A percentile compares a stretch with the other conserved stretches of the same genome.
These are phyloP conservation scores for Cicer yamashitae DNA, from an alignment of 306 rosid genomes.

Conservation along the genomic window DNA sequence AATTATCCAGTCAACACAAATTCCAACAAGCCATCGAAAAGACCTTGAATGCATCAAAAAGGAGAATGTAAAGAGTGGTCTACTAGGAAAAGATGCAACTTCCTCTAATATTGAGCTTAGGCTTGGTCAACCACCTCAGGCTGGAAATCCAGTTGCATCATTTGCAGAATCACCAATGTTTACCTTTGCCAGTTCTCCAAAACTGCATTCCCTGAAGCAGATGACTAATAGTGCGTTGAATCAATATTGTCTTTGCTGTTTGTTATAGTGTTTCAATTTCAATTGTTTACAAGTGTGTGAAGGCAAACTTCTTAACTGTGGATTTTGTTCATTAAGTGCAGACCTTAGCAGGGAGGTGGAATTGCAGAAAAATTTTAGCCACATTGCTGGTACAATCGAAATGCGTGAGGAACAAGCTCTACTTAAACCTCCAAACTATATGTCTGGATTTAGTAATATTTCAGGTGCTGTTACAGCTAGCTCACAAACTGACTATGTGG, in stretches of 20 bases:
- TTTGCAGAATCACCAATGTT: slow-evolving; percentile 50
- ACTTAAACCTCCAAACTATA: slow-evolving; percentile 47
- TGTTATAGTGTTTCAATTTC: slow-evolving; percentile 24
- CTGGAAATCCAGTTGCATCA: slow-evolving; percentile 51
- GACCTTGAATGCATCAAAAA: slow-evolving; percentile 50
- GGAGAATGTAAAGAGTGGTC: slow-evolving; percentile 42
- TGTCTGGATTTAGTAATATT: slow-evolving; percentile 46
- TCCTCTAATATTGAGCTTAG: slow-evolving; percentile 62
- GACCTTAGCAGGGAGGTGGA: slow-evolving; percentile 49
- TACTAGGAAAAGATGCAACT: slow-evolving; percentile 54
- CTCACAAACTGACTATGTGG: slow-evolving; percentile 43
- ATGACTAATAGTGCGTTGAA: slow-evolving; percentile 59
- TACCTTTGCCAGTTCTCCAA: slow-evolving; percentile 53
- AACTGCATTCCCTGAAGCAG: slow-evolving; percentile 50
- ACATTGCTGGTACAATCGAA: slow-evolving; percentile 45
- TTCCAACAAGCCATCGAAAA: slow-evolving; percentile 46
- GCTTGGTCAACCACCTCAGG: slow-evolving; percentile 68
- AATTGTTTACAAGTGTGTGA: slow-evolving; percentile 22
- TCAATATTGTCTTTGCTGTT: slow-evolving; percentile 37
- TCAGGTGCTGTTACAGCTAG: slow-evolving; percentile 43
- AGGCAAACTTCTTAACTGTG: slow-evolving; percentile 38
- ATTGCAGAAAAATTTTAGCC: slow-evolving; percentile 38
- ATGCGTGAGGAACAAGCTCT: slow-evolving; percentile 48
- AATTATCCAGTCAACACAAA: slow-evolving; percentile 45
- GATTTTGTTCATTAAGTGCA: slow-evolving; percentile 45